Percentiles rank a stretch among this genome's conserved stretches.
phyloP scores from a whole-genome alignment of 2,329 filamentous ascomycete genomes.

The Claviceps sp. region DNA sequence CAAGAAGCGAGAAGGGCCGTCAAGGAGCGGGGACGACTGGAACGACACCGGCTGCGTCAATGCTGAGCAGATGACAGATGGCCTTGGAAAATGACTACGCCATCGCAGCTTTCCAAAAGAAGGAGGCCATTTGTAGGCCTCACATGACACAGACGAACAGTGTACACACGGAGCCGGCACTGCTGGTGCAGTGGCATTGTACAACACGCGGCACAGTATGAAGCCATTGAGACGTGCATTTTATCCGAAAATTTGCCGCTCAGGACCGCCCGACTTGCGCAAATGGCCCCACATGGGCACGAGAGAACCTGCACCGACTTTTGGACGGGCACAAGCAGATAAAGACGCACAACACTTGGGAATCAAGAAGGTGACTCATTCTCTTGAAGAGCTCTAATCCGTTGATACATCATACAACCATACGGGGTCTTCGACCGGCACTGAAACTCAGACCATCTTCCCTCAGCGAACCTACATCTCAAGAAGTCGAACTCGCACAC shows the following conservation, averaged over 20 bases:
- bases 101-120: too few relatives aligned
- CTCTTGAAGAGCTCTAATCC: neutral
- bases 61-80: too few relatives aligned
- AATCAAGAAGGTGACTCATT: neutral
- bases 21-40: too few relatives aligned
- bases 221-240: neutral
- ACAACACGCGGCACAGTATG: neutral
- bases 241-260: slow-evolving; percentile 19
- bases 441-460: slow-evolving; percentile 2
- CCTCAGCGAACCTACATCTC: neutral
- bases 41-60: too few relatives aligned
- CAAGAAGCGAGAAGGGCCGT: too few relatives aligned
- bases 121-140: too few relatives aligned
- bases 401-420: slow-evolving; percentile 2
- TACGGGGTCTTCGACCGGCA: neutral
- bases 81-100: too few relatives aligned
- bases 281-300: slow-evolving; percentile 22
- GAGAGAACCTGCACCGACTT: slow-evolving; percentile 24
- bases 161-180: neutral
- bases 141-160: neutral
- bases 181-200: neutral
- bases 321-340: slow-evolving; percentile 24
- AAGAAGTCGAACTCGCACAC: neutral
- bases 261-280: slow-evolving; percentile 5
- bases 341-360: slow-evolving; percentile 22